A percentile compares a stretch with the other conserved stretches of the same genome.
phyloP scores from a whole-genome alignment of 768 basidiomycete species.

The Mrakia frigida region DNA sequence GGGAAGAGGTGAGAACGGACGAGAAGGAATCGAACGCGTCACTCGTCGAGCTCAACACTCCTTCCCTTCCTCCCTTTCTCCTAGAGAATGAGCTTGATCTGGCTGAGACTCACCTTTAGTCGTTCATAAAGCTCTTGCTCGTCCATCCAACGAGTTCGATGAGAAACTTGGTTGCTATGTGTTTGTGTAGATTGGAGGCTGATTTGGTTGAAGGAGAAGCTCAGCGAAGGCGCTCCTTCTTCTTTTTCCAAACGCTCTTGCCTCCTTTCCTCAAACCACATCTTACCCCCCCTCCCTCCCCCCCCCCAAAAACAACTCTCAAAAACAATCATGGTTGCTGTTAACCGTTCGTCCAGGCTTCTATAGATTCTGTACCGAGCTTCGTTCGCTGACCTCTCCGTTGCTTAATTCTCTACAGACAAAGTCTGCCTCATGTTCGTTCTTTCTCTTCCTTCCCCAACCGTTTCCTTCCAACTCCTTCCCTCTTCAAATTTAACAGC shows the following conservation, averaged over 20 bases:
- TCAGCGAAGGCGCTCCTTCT: neutral
- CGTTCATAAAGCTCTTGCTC: conserved; percentile 4
- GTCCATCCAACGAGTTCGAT: neutral
- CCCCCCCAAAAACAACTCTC: neutral
- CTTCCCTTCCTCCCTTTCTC: too few species aligned
- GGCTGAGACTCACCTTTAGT: neutral
- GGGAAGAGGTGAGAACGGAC: neutral
- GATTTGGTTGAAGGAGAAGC: neutral
- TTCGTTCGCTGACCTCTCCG: neutral
- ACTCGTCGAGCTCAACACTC: neutral
- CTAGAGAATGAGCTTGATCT: neutral
- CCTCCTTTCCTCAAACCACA: too few species aligned
- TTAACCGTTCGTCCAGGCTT: conserved; percentile 4
- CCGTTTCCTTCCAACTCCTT: neutral
- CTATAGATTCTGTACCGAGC: neutral
- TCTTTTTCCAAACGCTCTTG: neutral
- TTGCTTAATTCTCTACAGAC: conserved; percentile 45
- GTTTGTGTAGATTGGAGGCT: neutral
- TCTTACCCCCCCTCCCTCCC: neutral
- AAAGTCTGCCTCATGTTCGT: conserved; percentile 87
- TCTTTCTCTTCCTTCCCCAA: conserved; percentile 1
- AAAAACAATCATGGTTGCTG: conserved; percentile 21
- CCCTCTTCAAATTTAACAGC: too few species aligned
- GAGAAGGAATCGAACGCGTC: neutral
- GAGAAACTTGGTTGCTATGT: neutral